A percentile compares a stretch with the other conserved stretches of the same genome.
phyloP scores from a whole-genome alignment of 2,329 filamentous ascomycete genomes.

The Fusarium dimerum region DNA sequence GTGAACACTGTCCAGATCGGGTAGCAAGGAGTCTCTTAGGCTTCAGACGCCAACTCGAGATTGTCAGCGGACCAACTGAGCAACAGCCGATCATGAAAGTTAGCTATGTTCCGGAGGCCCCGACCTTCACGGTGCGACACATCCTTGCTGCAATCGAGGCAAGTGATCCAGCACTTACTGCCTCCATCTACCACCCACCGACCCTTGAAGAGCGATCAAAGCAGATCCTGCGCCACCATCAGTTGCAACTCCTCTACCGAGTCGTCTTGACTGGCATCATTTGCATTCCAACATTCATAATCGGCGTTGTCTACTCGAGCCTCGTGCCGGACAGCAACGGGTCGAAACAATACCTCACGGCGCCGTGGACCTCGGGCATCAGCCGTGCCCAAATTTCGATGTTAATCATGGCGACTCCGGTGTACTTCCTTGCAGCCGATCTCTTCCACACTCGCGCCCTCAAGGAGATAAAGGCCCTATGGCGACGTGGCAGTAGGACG shows the following conservation, averaged over 20 bases:
- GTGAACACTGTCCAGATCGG: conserved; percentile 66
- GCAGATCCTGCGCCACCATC: conserved; percentile 70
- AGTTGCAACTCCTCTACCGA: conserved; percentile 68
- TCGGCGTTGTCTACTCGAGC: conserved; percentile 91
- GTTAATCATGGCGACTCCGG: conserved; percentile 78
- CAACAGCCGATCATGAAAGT: conserved; percentile 69
- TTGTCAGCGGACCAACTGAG: conserved; percentile 57
- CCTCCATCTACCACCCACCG: conserved; percentile 75
- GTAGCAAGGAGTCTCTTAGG: conserved; percentile 55
- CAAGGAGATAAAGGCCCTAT: conserved; percentile 77
- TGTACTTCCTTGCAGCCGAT: conserved; percentile 86
- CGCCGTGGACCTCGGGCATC: conserved; percentile 69
- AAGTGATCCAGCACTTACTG: conserved; percentile 65
- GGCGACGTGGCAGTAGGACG: conserved; percentile 73
- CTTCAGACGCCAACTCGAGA: conserved; percentile 51
- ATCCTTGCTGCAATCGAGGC: conserved; percentile 69
- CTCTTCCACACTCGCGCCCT: conserved; percentile 78
- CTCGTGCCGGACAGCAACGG: conserved; percentile 63
- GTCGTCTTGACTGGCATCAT: conserved; percentile 67
- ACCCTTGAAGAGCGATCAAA: conserved; percentile 81
- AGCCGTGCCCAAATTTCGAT: conserved; percentile 77
- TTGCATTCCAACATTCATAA: conserved; percentile 80
- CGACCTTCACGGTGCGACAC: conserved; percentile 71
- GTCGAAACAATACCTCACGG: conserved; percentile 67
- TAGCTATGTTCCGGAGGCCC: conserved; percentile 67